Evolutionary conservation across 306 rosid genomes (phyloP).

Genomic region (Inga laurina): DNA sequence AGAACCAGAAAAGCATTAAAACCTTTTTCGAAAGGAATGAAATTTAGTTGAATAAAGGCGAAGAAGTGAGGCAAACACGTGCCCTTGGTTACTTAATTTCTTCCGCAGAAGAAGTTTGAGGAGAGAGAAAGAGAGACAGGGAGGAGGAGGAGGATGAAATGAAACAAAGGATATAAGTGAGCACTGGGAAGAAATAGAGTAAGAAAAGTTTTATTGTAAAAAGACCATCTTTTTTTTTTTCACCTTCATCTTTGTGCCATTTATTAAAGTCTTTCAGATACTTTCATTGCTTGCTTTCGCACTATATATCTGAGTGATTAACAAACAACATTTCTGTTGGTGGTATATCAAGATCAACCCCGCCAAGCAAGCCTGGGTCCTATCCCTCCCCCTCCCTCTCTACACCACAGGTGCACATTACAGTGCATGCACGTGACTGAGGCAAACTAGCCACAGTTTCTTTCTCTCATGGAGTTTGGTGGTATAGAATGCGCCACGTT

Average conservation of each 20-base stretch:
- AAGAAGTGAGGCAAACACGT: slow-evolving; percentile 39
- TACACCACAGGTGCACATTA: slow-evolving; percentile 33
- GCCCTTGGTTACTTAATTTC: slow-evolving; percentile 33
- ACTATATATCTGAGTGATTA: background rate
- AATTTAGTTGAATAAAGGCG: slow-evolving; percentile 43
- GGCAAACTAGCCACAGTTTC: slow-evolving; percentile 48
- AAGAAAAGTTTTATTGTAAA: slow-evolving; percentile 11
- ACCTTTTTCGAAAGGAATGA: slow-evolving; percentile 8
- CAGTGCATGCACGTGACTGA: slow-evolving; percentile 57
- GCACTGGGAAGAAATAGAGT: slow-evolving; percentile 12
- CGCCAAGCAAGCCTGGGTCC: slow-evolving; percentile 35
- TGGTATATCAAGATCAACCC: slow-evolving; percentile 48
- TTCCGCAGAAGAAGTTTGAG: slow-evolving; percentile 37
- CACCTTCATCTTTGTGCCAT: background rate
- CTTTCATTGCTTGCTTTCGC: background rate
- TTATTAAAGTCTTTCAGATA: background rate
- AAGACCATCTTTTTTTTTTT: background rate
- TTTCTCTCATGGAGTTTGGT: slow-evolving; percentile 23
- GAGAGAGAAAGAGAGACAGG: background rate
- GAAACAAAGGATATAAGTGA: slow-evolving; percentile 23
- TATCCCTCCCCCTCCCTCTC: slow-evolving; percentile 10
- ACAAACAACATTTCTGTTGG: slow-evolving; percentile 38
- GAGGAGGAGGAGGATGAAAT: background rate
- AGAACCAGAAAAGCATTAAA: slow-evolving; percentile 36
- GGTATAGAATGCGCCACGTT: slow-evolving; percentile 55